Evolutionary conservation across 2,329 filamentous ascomycete genomes (phyloP), one percentile per base, ranked within the genome.

Genomic region (Colletotrichum tanaceti): DNA sequence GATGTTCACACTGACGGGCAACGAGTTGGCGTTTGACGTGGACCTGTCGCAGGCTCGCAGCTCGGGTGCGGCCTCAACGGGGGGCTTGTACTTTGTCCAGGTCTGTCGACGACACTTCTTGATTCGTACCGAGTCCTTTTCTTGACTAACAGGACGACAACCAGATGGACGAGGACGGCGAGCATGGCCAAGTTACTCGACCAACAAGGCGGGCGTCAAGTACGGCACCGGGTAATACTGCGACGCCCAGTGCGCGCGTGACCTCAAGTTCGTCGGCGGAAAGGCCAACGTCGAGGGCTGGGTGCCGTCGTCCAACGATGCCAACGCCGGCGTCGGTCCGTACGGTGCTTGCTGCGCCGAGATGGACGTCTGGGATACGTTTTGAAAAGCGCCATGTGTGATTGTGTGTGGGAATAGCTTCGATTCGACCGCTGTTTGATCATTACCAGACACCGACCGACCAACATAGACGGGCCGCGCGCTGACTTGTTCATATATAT

Each of bases 61-160:
- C 81, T 91, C 28, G 85, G 75, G 43, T 92, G 90, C 72, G 90
- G 90, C 63, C 78, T 91, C 71, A 91, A 92, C n/a, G 88, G 87
- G 87, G 66, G 89, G 89, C 43, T 78, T 91, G 47, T 91, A 91
- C 79, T 84, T 87, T 59, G 82, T 85, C 28, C 79, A 83, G 28
- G 41, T n/a, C n/a, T n/a, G n/a, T n/a, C n/a, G n/a, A n/a, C n/a
- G n/a, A n/a, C n/a, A n/a, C n/a, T n/a, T n/a, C n/a, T n/a, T n/a
- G n/a, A n/a, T n/a, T n/a, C n/a, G n/a, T n/a, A n/a, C n/a, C n/a
- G n/a, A n/a, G n/a, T n/a, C n/a, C n/a, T n/a, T n/a, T n/a, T n/a
- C n/a, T n/a, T n/a, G n/a, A n/a, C n/a, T n/a, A 10, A 39, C 14
- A 5, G 20, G 28, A 14, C 14, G 10, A 18, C 2, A 24, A 24